These are phyloP conservation scores for Aureobasidium subglaciale DNA, from an alignment of 2,329 filamentous ascomycete species.

Conservation along the genomic window DNA sequence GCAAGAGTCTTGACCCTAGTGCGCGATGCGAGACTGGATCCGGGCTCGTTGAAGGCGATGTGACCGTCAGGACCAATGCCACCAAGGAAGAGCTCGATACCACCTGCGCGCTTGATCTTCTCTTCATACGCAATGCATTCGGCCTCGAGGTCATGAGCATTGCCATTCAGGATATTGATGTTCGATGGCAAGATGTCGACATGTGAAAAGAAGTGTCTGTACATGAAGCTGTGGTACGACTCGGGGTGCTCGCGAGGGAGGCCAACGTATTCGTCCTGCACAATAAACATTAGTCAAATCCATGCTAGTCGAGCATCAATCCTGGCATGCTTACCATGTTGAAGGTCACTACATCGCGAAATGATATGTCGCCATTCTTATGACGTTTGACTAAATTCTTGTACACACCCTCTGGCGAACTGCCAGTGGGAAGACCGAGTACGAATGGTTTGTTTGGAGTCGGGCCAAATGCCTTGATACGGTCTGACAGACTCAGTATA, in stretches of 20 bases:
- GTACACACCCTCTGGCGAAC: conserved; percentile 72
- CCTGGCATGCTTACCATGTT: conserved; percentile 60
- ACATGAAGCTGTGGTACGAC: conserved; percentile 90
- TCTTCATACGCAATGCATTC: conserved; percentile 76
- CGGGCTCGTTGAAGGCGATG: conserved; percentile 86
- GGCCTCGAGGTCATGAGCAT: conserved; percentile 64
- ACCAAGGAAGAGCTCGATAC: conserved; percentile 79
- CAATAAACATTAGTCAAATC: background rate
- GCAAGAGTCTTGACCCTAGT: conserved; percentile 82
- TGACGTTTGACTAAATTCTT: conserved; percentile 64
- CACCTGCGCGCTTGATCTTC: conserved; percentile 65
- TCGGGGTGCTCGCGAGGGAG: conserved; percentile 76
- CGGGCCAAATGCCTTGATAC: conserved; percentile 70
- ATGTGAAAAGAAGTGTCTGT: conserved; percentile 82
- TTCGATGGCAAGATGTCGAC: conserved; percentile 75
- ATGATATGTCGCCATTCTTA: conserved; percentile 70
- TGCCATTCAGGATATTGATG: conserved; percentile 79
- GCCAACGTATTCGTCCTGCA: conserved; percentile 76
- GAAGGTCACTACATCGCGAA: conserved; percentile 83
- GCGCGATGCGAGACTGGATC: conserved; percentile 66
- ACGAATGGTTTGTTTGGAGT: conserved; percentile 69
- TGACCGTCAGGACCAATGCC: conserved; percentile 82
- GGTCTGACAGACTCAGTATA: conserved; percentile 43
- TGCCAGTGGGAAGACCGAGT: conserved; percentile 75
- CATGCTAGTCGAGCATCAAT: background rate